phyloP scores from a whole-genome alignment of 257 asterid species.

The Avicennia marina region DNA sequence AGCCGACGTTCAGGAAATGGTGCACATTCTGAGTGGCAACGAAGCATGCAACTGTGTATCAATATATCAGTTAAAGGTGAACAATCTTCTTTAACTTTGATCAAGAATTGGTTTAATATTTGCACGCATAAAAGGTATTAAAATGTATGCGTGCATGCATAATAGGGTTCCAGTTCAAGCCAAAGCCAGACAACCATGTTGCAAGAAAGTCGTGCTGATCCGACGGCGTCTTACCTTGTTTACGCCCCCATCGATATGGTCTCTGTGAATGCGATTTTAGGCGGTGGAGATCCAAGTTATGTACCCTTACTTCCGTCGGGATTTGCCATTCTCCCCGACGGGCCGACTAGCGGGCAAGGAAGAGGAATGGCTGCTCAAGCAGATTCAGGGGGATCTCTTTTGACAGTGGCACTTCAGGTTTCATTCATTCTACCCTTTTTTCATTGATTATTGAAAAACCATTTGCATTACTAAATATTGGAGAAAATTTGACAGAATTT shows the following conservation, averaged over 20 bases:
- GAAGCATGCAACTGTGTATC: conserved; percentile 27
- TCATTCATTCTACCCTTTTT: conserved; percentile 3
- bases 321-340: conserved; percentile 55
- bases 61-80: conserved; percentile 30
- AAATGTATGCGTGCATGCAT: no score
- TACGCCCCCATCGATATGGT: conserved; percentile 40
- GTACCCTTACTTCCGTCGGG: conserved; percentile 53
- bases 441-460: no score
- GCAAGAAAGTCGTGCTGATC: conserved; percentile 44
- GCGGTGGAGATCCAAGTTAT: conserved; percentile 32
- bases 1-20: conserved; percentile 24
- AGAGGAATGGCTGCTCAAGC: neutral
- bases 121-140: no score
- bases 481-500: no score
- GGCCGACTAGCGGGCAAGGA: conserved; percentile 21
- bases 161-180: conserved; percentile 23
- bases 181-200: conserved; percentile 23
- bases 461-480: no score
- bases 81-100: neutral
- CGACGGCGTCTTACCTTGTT: conserved; percentile 39
- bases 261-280: conserved; percentile 19
- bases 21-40: conserved; percentile 29
- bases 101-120: neutral
- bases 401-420: conserved; percentile 50
- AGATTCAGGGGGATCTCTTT: conserved; percentile 39